Percentiles rank a stretch among this genome's conserved stretches.
phyloP scores from a whole-genome alignment of 2,329 filamentous ascomycete genomes.

The Fusarium nurragi region DNA sequence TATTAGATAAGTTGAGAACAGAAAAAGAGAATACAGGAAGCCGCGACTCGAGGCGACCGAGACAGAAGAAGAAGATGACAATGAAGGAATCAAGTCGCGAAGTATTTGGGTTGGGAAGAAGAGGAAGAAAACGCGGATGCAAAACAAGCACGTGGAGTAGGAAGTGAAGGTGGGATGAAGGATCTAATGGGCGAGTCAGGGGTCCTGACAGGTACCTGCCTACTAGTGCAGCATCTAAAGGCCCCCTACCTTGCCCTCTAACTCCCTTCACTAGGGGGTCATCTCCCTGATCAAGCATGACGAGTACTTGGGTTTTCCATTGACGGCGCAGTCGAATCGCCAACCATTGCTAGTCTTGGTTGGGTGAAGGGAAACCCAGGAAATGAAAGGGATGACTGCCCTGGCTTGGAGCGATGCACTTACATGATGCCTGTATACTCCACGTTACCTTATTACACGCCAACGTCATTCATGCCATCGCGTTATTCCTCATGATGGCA shows the following conservation, averaged over 20 bases:
- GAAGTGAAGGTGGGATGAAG: constrained; percentile 32
- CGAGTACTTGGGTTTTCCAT: constrained; percentile 2
- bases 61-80: constrained; percentile 8
- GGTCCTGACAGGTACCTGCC: constrained; percentile 24
- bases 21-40: constrained; percentile 5
- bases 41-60: constrained; percentile 26
- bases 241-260: constrained; percentile 12
- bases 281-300: constrained; percentile 17
- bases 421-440: not conserved
- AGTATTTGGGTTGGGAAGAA: constrained; percentile 14
- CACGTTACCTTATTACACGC: not conserved
- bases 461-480: not conserved
- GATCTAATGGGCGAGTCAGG: constrained; percentile 31
- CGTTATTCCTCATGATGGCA: not conserved
- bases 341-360: constrained; percentile 15
- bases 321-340: constrained; percentile 26
- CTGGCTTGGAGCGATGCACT: constrained; percentile 28
- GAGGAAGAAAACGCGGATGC: constrained; percentile 36
- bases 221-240: constrained; percentile 13
- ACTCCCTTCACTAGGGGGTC: constrained; percentile 11
- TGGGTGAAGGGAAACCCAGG: constrained; percentile 9
- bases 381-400: constrained; percentile 43
- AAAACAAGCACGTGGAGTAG: constrained; percentile 46
- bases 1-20: constrained; percentile 7
- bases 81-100: constrained; percentile 10